Evolutionary conservation across 192 early-diverging fungal species (phyloP), one percentile per base, ranked within the genome.

Genomic region (Allomyces arbusculus): DNA sequence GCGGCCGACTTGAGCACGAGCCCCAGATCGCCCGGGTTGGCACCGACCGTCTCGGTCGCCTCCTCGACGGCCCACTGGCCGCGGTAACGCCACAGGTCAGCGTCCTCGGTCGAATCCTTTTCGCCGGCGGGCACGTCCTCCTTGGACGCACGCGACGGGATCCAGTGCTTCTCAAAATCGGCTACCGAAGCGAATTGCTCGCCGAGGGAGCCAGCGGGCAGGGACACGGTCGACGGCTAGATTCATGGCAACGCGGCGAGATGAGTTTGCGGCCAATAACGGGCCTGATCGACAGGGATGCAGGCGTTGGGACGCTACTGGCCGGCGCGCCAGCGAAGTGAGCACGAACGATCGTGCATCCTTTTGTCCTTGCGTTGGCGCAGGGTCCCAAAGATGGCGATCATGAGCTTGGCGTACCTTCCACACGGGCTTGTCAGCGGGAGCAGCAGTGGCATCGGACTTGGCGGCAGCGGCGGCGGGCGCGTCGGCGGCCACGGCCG

Each of bases 1-100:
- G 90, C 91, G 8, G 83, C 74, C 64, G 82, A 76, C 77, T 91
- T 90, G 62, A 87, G 83, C 19, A 91, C 86, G 43, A 95, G 76
- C 11, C 85, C 91, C 40, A 75, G 67, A 74, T 95, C 91, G 58
- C 84, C 84, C 0, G 24, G 44, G 24, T 72, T 66, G 58, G 91
- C 66, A 16, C 81, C 84, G 9, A 75, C 73, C 33, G 74, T 74
- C 62, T 80, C 78, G 14, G 67, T 69, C 23, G 85, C 77, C 64
- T 81, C 84, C 75, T 94, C 89, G 61, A 90, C 84, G 61, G 70
- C 78, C 92, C 92, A 95, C 44, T 76, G 55, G 23, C 89, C 89
- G 66, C 81, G 74, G 74, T 87, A 91, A 62, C 74, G 76, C 63
- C 85, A 77, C 26, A 82, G 73, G 58, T 84, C 81, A 16, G 84